These are phyloP conservation scores for Paramecium caudatum DNA, from an alignment of 73 alveolate species.

Conservation along the genomic window DNA sequence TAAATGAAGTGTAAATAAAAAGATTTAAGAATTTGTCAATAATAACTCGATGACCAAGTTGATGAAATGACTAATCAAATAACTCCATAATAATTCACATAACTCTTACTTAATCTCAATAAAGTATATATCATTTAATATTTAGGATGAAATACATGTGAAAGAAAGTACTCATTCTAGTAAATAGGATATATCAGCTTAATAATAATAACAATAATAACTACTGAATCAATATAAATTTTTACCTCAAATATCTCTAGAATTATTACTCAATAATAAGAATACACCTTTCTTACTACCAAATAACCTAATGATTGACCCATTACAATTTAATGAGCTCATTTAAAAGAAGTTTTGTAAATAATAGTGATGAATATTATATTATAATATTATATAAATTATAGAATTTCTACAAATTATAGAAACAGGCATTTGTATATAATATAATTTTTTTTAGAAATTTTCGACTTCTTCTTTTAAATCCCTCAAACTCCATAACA, in stretches of 20 bases:
- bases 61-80: constrained; percentile 45
- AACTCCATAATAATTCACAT: constrained; percentile 42
- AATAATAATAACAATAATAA: constrained; percentile 9
- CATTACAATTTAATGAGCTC: constrained; percentile 32
- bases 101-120: not conserved
- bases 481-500: too few species aligned
- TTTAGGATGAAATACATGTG: constrained; percentile 17
- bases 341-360: constrained; percentile 66
- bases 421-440: too few species aligned
- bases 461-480: too few species aligned
- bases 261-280: constrained; percentile 47
- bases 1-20: constrained; percentile 16
- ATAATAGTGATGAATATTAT: constrained; percentile 39
- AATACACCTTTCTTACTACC: constrained; percentile 40
- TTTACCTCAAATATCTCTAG: constrained; percentile 43
- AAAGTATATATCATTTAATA: not conserved
- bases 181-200: not conserved
- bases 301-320: constrained; percentile 38
- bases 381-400: too few species aligned
- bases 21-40: constrained; percentile 14
- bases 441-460: too few species aligned
- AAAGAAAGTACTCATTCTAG: not conserved
- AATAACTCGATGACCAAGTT: constrained; percentile 25
- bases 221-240: constrained; percentile 49
- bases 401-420: too few species aligned